Base-by-base conservation (phyloP, 768 basidiomycete genomes). In the Lactarius tabidus region DNA sequence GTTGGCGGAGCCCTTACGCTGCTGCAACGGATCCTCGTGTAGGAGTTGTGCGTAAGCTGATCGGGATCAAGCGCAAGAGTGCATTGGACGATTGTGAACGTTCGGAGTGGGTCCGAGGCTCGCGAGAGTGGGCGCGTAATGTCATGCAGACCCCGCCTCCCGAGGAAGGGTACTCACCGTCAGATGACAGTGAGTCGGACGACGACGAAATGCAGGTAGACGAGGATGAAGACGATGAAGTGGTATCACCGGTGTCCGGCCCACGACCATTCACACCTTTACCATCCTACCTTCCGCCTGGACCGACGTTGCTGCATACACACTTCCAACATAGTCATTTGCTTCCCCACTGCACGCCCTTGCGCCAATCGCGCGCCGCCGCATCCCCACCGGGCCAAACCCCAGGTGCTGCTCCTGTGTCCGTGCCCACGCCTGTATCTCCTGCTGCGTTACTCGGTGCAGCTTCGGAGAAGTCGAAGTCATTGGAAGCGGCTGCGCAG, bases 391-490 rank as follows among this genome's bases (percentile, higher is more conserved):
- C 77, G 67, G 77, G 80, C 4, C 75, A 62, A 43, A 63, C 79
- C 0, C 72, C 77, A 18, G 74, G 78, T 17, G 72, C 79, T 36
- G 76, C 70, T 5, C 76, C 76, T 3, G 78, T 79, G 3, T 82
- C 82, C n/a, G 91, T 88, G 0, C 91, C 90, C 1, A 94, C 92
- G 0, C 92, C 92, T 1, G 90, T 93, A 3, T 93, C 91, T 0
- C 92, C 92, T 23, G 90, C 89, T 5, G 88, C 89, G 1, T 79
- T 79, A 0, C 76, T 90, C 36, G 87, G 87, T 5, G 81, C 83
- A 1, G 78, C 84, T 1, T 82, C 83, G 4, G 90, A 90, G 72
- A 85, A 85, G 66, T 82, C 84, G 3, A 86, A 84, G 71, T 83
- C 84, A 1, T 76, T 93, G 28, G 90, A 91, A 72, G 82, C 84